Evolutionary conservation across 345 rosid genomes (phyloP).

Genomic region (Litchi chinensis): DNA sequence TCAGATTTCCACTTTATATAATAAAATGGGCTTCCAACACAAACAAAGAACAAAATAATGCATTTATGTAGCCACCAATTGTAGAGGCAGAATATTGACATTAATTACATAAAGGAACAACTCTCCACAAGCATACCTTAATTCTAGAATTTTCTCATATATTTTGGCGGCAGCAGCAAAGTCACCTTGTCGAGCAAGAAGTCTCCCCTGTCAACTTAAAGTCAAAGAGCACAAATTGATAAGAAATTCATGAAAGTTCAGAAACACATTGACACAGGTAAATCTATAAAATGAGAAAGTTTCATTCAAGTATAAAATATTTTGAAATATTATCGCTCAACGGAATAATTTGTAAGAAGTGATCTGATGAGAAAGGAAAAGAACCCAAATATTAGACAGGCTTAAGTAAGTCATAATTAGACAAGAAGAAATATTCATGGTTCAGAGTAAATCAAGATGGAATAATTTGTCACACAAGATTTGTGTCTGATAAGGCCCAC

Average conservation of each 20-base stretch:
- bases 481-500: too few relatives aligned
- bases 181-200: conserved; percentile 76
- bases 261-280: not conserved
- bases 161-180: conserved; percentile 59
- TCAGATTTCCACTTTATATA: not conserved
- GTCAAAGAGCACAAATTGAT: conserved; percentile 50
- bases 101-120: not conserved
- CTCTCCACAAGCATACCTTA: conserved; percentile 58
- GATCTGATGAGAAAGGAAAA: conserved; percentile 2
- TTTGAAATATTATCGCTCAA: not conserved
- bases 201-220: conserved; percentile 99
- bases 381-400: not conserved
- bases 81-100: conserved; percentile 2
- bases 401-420: too few relatives aligned
- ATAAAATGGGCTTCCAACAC: not conserved
- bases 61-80: not conserved
- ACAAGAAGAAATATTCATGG: too few relatives aligned
- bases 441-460: too few relatives aligned
- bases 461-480: too few relatives aligned
- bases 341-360: not conserved
- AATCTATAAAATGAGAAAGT: conserved; percentile 4
- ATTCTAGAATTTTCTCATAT: conserved; percentile 72
- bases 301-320: not conserved
- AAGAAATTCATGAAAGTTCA: conserved; percentile 24
- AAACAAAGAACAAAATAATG: not conserved